Evolutionary conservation across 495 filamentous ascomycete species (phyloP).

Genomic region (Neurospora sp.): DNA sequence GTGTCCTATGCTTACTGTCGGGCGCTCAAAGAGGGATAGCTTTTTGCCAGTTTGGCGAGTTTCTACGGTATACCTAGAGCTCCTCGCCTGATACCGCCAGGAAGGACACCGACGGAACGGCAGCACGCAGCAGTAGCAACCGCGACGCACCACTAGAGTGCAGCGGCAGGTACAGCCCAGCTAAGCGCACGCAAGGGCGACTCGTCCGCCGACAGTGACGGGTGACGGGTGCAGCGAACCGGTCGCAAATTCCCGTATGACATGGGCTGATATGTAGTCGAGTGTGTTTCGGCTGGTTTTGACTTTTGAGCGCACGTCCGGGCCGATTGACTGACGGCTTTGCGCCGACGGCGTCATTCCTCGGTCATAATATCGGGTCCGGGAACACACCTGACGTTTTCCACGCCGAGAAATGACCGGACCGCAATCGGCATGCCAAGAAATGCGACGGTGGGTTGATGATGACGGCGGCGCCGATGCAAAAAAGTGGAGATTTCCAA

Average conservation of each 20-base stretch:
- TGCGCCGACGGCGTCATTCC: background rate
- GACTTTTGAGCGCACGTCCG: background rate
- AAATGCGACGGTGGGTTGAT: background rate
- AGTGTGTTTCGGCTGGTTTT: background rate
- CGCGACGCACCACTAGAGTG: too few relatives aligned
- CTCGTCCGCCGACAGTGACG: background rate
- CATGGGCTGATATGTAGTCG: background rate
- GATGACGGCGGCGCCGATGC: background rate
- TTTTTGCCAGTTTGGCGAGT: too few relatives aligned
- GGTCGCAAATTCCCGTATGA: background rate
- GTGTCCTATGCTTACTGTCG: too few relatives aligned
- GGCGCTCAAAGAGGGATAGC: too few relatives aligned
- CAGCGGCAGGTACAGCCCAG: background rate
- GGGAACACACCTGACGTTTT: background rate
- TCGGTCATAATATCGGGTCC: background rate
- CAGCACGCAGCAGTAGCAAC: too few relatives aligned
- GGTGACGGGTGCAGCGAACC: background rate
- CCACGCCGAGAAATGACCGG: background rate
- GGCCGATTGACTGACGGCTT: background rate
- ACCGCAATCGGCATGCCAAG: background rate
- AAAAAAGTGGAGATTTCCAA: background rate
- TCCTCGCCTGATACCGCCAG: too few relatives aligned
- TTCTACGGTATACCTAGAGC: too few relatives aligned
- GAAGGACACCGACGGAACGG: too few relatives aligned
- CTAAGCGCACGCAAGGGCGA: background rate